Conservation (phyloP, 2,329 filamentous ascomycete genomes). For the Fusarium paranaense region DNA sequence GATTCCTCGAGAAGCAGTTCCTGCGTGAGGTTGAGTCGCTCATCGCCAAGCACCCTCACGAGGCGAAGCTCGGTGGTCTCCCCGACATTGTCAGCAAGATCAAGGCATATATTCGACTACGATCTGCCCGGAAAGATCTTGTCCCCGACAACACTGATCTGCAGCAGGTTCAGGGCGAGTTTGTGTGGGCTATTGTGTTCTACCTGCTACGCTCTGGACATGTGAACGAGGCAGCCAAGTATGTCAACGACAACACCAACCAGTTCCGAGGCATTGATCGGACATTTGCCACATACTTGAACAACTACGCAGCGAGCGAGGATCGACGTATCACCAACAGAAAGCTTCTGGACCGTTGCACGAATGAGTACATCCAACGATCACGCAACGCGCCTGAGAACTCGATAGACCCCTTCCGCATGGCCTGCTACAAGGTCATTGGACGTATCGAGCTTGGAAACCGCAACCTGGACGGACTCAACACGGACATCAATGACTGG, state of each 20-base stretch:
- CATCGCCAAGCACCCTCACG: conserved; percentile 85
- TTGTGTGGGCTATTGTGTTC: conserved; percentile 94
- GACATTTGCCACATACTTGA: conserved; percentile 88
- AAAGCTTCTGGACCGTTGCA: conserved; percentile 87
- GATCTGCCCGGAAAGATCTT: conserved; percentile 83
- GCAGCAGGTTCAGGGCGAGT: conserved; percentile 83
- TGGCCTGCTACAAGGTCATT: conserved; percentile 98
- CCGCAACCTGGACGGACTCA: conserved; percentile 71
- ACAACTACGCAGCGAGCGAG: conserved; percentile 80
- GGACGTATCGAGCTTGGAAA: conserved; percentile 79
- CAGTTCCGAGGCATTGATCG: conserved; percentile 92
- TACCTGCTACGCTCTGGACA: conserved; percentile 90
- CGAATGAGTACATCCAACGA: conserved; percentile 88
- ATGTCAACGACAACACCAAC: conserved; percentile 81
- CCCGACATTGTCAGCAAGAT: conserved; percentile 92
- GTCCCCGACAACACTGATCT: conserved; percentile 84
- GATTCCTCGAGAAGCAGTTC: conserved; percentile 85
- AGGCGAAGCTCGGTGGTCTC: conserved; percentile 89
- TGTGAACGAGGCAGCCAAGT: conserved; percentile 84
- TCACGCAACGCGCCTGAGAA: conserved; percentile 86
- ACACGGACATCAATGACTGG: conserved; percentile 76
- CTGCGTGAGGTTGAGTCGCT: conserved; percentile 80
- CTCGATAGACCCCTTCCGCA: conserved; percentile 91
- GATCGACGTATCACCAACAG: conserved; percentile 79
- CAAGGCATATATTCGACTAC: conserved; percentile 89